phyloP scores from a whole-genome alignment of 108 stramenopile species.

The Nannochloropsis salina region DNA sequence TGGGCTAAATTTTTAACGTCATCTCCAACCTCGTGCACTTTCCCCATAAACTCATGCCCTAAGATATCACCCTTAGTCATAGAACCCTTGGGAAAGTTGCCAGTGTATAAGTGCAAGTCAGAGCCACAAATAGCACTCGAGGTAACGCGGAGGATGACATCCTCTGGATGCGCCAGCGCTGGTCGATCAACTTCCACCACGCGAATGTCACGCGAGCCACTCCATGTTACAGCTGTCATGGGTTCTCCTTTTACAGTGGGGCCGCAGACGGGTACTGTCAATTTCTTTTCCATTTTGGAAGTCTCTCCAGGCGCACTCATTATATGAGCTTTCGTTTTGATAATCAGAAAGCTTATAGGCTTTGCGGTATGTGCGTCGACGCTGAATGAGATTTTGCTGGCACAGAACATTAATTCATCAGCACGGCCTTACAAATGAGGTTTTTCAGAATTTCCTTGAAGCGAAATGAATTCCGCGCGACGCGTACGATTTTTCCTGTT shows the following conservation, averaged over 20 bases:
- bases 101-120: constrained; percentile 6
- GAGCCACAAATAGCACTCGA: not conserved
- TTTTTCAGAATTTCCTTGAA: too few relatives aligned
- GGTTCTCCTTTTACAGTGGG: not conserved
- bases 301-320: too few relatives aligned
- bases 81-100: not conserved
- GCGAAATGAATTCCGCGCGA: too few relatives aligned
- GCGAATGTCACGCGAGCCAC: not conserved
- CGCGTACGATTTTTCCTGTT: too few relatives aligned
- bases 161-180: not conserved
- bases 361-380: too few relatives aligned
- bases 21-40: not conserved
- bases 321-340: too few relatives aligned
- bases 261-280: not conserved
- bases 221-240: not conserved
- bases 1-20: not conserved
- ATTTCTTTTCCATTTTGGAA: not conserved
- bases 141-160: not conserved
- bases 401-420: too few relatives aligned
- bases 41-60: not conserved
- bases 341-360: too few relatives aligned
- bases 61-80: constrained; percentile 20
- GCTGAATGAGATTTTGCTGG: too few relatives aligned
- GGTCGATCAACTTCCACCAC: not conserved
- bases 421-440: too few relatives aligned